These are phyloP conservation scores for Venturia pyrina DNA, from an alignment of 2,329 filamentous ascomycete genomes.

Conservation along the genomic window DNA sequence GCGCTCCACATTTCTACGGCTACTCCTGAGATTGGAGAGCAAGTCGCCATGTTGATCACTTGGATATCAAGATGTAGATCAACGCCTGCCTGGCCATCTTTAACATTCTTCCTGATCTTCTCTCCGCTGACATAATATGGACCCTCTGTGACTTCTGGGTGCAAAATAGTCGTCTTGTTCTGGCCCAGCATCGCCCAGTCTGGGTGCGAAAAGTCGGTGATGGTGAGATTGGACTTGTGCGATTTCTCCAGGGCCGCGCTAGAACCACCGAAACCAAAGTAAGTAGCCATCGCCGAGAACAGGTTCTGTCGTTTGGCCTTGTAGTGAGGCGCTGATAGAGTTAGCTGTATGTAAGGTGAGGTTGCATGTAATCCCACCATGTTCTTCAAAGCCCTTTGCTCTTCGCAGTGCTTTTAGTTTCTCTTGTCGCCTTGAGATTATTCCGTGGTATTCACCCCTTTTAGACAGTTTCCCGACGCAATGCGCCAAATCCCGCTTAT, in stretches of 20 bases:
- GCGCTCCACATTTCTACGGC: constrained; percentile 45
- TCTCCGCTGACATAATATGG: constrained; percentile 40
- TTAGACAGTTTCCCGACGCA: constrained; percentile 31
- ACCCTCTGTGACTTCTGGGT: constrained; percentile 23
- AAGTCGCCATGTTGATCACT: constrained; percentile 44
- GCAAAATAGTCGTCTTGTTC: constrained; percentile 26
- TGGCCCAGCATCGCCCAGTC: constrained; percentile 19
- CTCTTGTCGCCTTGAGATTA: constrained; percentile 31
- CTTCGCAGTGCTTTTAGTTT: constrained; percentile 30
- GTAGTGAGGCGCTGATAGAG: not conserved
- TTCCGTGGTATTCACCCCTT: constrained; percentile 30
- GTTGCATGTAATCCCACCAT: not conserved
- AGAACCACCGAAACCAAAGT: not conserved
- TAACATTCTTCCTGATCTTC: constrained; percentile 38
- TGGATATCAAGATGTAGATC: constrained; percentile 42
- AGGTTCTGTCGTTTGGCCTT: not conserved
- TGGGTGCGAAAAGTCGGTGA: constrained; percentile 19
- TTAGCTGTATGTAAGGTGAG: not conserved
- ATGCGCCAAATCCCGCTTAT: constrained; percentile 28
- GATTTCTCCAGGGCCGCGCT: constrained; percentile 16
- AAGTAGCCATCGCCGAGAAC: not conserved
- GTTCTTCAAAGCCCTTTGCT: constrained; percentile 21
- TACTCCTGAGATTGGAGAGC: constrained; percentile 38
- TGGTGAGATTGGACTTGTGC: constrained; percentile 15
- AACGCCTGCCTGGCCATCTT: constrained; percentile 40